Evolutionary conservation across 2,329 filamentous ascomycete species (phyloP), one percentile per base, ranked within the genome.

Genomic region (Microsporum audouinii): DNA sequence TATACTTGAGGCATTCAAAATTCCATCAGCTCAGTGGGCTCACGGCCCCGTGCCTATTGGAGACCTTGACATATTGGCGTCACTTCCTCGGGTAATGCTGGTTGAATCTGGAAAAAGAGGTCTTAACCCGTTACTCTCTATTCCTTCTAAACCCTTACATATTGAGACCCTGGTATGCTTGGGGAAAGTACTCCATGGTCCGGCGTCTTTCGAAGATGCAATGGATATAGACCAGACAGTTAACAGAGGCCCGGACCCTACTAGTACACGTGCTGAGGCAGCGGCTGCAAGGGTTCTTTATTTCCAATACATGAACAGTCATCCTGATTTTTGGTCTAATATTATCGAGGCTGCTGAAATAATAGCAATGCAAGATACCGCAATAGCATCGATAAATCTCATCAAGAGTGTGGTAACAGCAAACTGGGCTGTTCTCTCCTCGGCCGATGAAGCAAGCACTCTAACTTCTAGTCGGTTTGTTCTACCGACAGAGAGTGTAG

Each of bases 41-140:
- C 79, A 80, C 61, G 75, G 75, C 1, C 77, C 80, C 34, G 77
- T 77, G n/a, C 81, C 82, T 7, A 78, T 78, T 17, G 77, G 80
- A 59, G 81, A 84, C 63, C 74, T 85, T 5, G 78, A 77, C 63
- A 74, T 85, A n/a, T 71, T 85, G n/a, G 76, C 80, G 4, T 80
- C 79, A 8, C 73, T 85, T 43, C 83, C 83, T 27, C 77, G 82
- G 8, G 75, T 78, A 10, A 70, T 79, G 38, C 73, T 85, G 0
- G 67, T 84, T 2, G 77, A 80, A 31, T 73, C 72, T 5, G 70
- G 69, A 59, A 74, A 61, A 66, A 71, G 62, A 69, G 73, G 63
- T 29, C 57, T 69, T 2, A 76, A 76, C 43, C 76, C 82, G 2
- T 66, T 84, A 3, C 71, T 80, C 14, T 70, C 77, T 17, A 69